Percentiles rank a stretch among this genome's conserved stretches.
These are phyloP conservation scores for Allium sativum DNA, from an alignment of 106 monocot species.

Conservation along the genomic window DNA sequence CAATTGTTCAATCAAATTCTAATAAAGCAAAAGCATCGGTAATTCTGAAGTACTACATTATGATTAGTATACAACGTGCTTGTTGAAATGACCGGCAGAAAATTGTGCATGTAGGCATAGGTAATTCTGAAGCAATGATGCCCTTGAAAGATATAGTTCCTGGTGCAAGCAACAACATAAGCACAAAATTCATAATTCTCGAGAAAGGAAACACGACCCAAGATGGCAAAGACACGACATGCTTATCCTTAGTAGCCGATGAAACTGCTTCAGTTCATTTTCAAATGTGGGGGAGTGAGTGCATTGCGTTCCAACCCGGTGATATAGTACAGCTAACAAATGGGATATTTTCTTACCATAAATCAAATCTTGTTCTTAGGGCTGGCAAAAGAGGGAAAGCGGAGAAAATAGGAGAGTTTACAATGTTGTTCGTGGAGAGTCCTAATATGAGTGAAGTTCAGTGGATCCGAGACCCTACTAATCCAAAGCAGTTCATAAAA, in stretches of 20 bases:
- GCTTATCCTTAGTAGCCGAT: conserved; percentile 71
- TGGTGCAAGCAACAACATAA: conserved; percentile 65
- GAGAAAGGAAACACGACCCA: conserved; percentile 30
- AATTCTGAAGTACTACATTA: too few relatives aligned
- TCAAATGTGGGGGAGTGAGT: conserved; percentile 85
- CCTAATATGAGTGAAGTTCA: conserved; percentile 85
- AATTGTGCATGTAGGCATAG: too few relatives aligned
- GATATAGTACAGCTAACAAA: conserved; percentile 55
- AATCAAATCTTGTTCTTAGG: conserved; percentile 54
- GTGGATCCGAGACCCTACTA: conserved; percentile 32
- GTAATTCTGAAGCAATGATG: conserved; percentile 9
- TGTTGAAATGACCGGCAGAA: too few relatives aligned
- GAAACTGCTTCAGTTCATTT: conserved; percentile 73
- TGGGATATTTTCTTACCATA: conserved; percentile 76
- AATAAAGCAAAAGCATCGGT: too few relatives aligned
- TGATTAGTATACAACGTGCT: too few relatives aligned
- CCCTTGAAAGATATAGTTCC: conserved; percentile 68
- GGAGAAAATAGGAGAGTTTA: conserved; percentile 78
- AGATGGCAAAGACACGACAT: conserved; percentile 53
- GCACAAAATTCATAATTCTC: conserved; percentile 61
- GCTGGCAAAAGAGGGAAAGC: conserved; percentile 64
- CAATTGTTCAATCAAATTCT: too few relatives aligned
- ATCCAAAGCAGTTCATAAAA: conserved; percentile 41
- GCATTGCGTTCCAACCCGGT: conserved; percentile 68
- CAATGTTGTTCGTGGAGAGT: conserved; percentile 82